These are phyloP conservation scores for Coniochaeta hoffmannii DNA, from an alignment of 2,329 filamentous ascomycete species.

Conservation along the genomic window DNA sequence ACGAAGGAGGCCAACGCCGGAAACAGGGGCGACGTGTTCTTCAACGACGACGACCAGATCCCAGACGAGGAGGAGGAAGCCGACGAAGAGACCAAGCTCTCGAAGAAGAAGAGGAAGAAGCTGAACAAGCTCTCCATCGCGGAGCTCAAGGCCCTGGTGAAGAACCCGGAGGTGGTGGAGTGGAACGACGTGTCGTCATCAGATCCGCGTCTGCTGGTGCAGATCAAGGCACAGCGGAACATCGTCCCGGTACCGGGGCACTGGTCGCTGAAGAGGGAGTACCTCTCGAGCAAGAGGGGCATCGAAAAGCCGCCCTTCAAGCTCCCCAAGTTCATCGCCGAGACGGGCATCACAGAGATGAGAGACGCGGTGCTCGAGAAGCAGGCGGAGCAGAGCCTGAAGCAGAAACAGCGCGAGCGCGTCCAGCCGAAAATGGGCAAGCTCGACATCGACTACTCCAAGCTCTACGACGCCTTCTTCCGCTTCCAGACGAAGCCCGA, in stretches of 20 bases:
- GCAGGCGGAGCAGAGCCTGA: slow-evolving; percentile 82
- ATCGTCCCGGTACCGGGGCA: slow-evolving; percentile 90
- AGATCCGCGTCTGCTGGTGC: slow-evolving; percentile 81
- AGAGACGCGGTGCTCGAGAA: slow-evolving; percentile 93
- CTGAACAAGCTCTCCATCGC: slow-evolving; percentile 89
- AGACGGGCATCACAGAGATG: slow-evolving; percentile 98
- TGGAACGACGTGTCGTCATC: slow-evolving; percentile 94
- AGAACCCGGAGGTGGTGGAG: slow-evolving; percentile 88
- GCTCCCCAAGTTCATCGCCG: slow-evolving; percentile 91
- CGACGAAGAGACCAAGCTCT: slow-evolving; percentile 60
- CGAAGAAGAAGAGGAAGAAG: slow-evolving; percentile 91
- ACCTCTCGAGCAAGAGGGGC: slow-evolving; percentile 91
- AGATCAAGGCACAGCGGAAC: slow-evolving; percentile 92
- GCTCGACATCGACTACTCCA: slow-evolving; percentile 96
- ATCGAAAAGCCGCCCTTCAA: slow-evolving; percentile 93
- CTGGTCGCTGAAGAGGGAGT: slow-evolving; percentile 95
- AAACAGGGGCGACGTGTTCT: slow-evolving; percentile 81
- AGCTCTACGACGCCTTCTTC: slow-evolving; percentile 97
- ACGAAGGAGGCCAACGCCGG: slow-evolving; percentile 57
- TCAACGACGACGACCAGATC: slow-evolving; percentile 77
- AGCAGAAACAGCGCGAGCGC: slow-evolving; percentile 91
- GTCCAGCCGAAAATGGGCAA: slow-evolving; percentile 96
- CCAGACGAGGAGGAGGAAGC: slow-evolving; percentile 75
- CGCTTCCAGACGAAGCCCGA: slow-evolving; percentile 94
- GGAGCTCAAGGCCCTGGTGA: slow-evolving; percentile 86